Base-by-base conservation (phyloP, 2,329 filamentous ascomycete genomes). In the Aspergillus sojae region DNA sequence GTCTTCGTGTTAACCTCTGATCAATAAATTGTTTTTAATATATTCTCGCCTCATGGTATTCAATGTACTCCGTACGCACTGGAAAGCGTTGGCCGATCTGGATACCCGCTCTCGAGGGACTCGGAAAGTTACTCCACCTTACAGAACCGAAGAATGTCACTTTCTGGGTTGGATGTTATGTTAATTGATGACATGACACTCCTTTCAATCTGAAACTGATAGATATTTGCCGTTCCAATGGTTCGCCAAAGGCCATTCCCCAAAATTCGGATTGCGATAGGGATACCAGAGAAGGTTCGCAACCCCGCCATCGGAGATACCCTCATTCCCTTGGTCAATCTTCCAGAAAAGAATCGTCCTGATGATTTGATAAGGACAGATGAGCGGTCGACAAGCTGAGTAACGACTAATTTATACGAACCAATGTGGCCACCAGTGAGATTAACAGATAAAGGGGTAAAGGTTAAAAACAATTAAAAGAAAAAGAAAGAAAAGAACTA, bases 71-170 rank as follows among this genome's bases (percentile, higher is more conserved):
- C 23, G 23, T 23, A 54, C 28, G 19, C n/a, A 54, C 11, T 26
- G 2, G 9, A 41, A 61, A 64, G 48, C 55, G 61, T 63, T 43
- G 48, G 57, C 43, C 57, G 64, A 67, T 67, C 61, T 61, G 61
- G 59, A 62, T 66, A 66, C 43, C 65, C 65, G 62, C 61, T 56
- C 48, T 56, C 55, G 56, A 43, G 43, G 46, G 28, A 57, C 12
- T 65, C 57, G 60, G 65, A 61, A 56, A 66, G 59, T 60, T 62
- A 45, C 56, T 64, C 56, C 56, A 57, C 60, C 59, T 55, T 43
- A 46, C 28, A 59, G 60, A 65, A 48, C 65, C 65, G 61, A 67
- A 67, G 63, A 67, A 67, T 67, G 65, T 46, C 59, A 54, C 54
- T 61, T 61, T 46, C 56, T 61, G 56, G 59, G 52, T 39, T 61